phyloP scores from a whole-genome alignment of 768 basidiomycete species.

The Jaapia argillacea region DNA sequence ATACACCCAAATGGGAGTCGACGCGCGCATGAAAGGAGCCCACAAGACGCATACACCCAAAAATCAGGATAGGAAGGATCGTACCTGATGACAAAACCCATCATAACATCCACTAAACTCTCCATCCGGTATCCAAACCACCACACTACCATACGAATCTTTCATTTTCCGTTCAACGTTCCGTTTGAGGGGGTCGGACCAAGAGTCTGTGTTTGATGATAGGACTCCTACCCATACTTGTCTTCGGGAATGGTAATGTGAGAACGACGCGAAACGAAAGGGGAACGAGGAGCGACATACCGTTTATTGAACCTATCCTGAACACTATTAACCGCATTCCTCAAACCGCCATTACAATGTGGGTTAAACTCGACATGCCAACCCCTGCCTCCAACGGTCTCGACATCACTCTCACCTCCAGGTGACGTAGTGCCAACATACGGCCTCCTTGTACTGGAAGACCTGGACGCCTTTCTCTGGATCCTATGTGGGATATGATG shows the following conservation, averaged over 20 bases:
- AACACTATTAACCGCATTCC: slow-evolving; percentile 68
- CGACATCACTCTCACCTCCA: too few species aligned
- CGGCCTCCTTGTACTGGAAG: slow-evolving; percentile 35
- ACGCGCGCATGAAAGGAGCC: too few species aligned
- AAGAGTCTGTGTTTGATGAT: slow-evolving; percentile 58
- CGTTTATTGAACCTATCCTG: slow-evolving; percentile 38
- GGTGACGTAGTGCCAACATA: too few species aligned
- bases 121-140: slow-evolving; percentile 76
- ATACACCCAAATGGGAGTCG: too few species aligned
- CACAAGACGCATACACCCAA: too few species aligned
- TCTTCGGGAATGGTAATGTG: too few species aligned
- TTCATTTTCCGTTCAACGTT: slow-evolving; percentile 44
- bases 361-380: slow-evolving; percentile 52
- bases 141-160: slow-evolving; percentile 29
- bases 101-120: slow-evolving; percentile 78
- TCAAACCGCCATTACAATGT: slow-evolving; percentile 75
- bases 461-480: slow-evolving; percentile 43
- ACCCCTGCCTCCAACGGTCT: slow-evolving; percentile 14
- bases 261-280: too few species aligned
- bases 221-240: slow-evolving; percentile 18
- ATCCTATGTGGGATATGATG: slow-evolving; percentile 24
- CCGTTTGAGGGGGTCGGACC: slow-evolving; percentile 41
- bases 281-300: slow-evolving; percentile 68
- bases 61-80: slow-evolving; percentile 16
- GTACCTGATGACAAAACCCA: slow-evolving; percentile 76